Conservation (phyloP, 768 basidiomycete species). For the Sistotremastrum niveocremeum region DNA sequence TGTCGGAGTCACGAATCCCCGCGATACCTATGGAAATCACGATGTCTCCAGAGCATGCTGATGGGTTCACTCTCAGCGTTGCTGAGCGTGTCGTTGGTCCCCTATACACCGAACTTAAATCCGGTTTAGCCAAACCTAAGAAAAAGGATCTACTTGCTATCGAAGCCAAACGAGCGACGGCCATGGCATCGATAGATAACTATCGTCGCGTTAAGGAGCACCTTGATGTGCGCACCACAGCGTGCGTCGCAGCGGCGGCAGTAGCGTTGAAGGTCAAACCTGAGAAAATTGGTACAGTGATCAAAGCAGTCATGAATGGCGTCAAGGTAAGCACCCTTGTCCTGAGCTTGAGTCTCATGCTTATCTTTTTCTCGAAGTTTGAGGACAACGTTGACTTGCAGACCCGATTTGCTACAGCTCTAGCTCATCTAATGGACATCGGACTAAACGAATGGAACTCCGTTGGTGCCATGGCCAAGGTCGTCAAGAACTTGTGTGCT, state of each 20-base stretch:
- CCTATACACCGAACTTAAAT: constrained; percentile 64
- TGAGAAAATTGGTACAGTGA: constrained; percentile 89
- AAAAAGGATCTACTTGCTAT: constrained; percentile 64
- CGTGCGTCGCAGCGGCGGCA: constrained; percentile 83
- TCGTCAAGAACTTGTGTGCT: constrained; percentile 92
- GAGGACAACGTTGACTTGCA: constrained; percentile 87
- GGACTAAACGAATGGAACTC: constrained; percentile 38
- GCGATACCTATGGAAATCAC: constrained; percentile 66
- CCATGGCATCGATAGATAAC: constrained; percentile 59
- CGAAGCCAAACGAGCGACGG: constrained; percentile 57
- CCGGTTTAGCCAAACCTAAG: constrained; percentile 60
- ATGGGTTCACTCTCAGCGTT: constrained; percentile 67
- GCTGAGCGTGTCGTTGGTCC: constrained; percentile 57
- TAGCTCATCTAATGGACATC: constrained; percentile 80
- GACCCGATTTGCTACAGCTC: constrained; percentile 70
- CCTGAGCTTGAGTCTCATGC: not conserved
- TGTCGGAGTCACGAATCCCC: constrained; percentile 69
- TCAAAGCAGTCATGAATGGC: constrained; percentile 94
- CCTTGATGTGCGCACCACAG: constrained; percentile 77
- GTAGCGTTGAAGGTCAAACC: constrained; percentile 79
- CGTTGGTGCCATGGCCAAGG: constrained; percentile 83
- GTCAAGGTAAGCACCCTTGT: constrained; percentile 59
- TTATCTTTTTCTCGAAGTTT: constrained; percentile 29
- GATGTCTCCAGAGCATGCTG: constrained; percentile 46
- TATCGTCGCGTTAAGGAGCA: constrained; percentile 74